These are phyloP conservation scores for Blakeslea trispora DNA, from an alignment of 371 early-diverging fungal genomes.

Conservation along the genomic window DNA sequence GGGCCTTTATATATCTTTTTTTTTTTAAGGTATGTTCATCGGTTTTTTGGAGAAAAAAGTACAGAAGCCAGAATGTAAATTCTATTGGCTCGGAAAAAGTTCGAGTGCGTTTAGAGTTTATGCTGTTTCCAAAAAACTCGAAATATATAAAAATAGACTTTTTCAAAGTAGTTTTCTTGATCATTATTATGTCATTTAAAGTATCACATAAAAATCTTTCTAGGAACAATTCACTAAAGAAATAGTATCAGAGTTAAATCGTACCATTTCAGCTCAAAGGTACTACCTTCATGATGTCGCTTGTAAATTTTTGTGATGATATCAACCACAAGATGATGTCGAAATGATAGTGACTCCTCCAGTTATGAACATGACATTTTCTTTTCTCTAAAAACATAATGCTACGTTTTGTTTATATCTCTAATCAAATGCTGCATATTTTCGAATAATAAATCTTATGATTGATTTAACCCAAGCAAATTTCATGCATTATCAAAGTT, in stretches of 20 bases:
- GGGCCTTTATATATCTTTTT: neutral
- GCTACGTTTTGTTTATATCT: neutral
- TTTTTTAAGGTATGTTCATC: too few species aligned
- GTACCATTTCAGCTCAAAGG: neutral
- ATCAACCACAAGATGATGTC: neutral
- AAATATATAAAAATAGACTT: conserved; percentile 6
- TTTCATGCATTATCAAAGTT: too few species aligned
- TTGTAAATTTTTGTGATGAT: neutral
- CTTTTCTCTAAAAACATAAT: neutral
- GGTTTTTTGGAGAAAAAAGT: too few species aligned
- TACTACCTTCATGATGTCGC: neutral
- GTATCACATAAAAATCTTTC: neutral
- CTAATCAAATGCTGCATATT: neutral
- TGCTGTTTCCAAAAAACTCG: neutral
- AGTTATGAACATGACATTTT: too few species aligned
- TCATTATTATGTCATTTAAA: conserved; percentile 11
- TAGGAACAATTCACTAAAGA: too few species aligned
- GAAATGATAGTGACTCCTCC: neutral
- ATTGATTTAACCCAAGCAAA: too few species aligned
- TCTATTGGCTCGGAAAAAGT: too few species aligned
- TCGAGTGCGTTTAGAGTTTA: neutral
- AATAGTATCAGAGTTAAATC: neutral
- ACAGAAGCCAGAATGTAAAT: too few species aligned
- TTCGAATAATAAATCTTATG: too few species aligned
- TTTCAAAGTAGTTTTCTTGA: neutral